Evolutionary conservation across 805 yeast genomes (phyloP), one percentile per base, ranked within the genome.

Genomic region (Vanderwaltozyma yarrowii): DNA sequence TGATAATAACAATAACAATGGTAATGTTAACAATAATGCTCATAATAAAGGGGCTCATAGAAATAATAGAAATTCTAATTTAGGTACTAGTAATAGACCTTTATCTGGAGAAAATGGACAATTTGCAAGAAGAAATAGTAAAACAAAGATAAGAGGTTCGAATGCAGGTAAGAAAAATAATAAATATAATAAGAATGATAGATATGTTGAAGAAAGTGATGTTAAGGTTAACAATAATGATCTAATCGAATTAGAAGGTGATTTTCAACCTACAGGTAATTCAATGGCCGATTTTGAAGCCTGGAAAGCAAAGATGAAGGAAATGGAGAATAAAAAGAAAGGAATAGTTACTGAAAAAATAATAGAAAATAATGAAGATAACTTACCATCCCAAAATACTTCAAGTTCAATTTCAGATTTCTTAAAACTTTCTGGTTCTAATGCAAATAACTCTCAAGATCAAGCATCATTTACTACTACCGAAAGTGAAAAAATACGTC

Each of bases 201-300:
- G 44, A 5, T 40, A 40, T 33, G 33, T 45, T 33, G 52, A 49
- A 29, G 56, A 52, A 25, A 50, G 60, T 30, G 56, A 50, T 27
- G 40, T 45, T 12, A 41, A 54, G 15, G 56, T 49, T 9, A 56
- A 51, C 5, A 61, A 56, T 18, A 61, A 59, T 10, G 67, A 63
- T 23, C 45, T 51, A 21, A 40, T 56, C 35, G 59, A 56, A 15
- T 43, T 59, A 23, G 65, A 60, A 41, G 54, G 50, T 25, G 56
- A 53, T 30, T 52, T 60, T 20, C 52, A 50, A 30, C 50, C 59
- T 9, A 51, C 58, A 2, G 65, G 65, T n/a, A 57, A 60, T 40
- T 46, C 61, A 20, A 56, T 59, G 49, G 56, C 54, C 10, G 70
- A 65, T 43, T 66, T 66, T 43, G 71, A 66, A 43, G 47, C 55